Base-by-base conservation (phyloP, 768 basidiomycete species). In the Leccinum disarticulatum region DNA sequence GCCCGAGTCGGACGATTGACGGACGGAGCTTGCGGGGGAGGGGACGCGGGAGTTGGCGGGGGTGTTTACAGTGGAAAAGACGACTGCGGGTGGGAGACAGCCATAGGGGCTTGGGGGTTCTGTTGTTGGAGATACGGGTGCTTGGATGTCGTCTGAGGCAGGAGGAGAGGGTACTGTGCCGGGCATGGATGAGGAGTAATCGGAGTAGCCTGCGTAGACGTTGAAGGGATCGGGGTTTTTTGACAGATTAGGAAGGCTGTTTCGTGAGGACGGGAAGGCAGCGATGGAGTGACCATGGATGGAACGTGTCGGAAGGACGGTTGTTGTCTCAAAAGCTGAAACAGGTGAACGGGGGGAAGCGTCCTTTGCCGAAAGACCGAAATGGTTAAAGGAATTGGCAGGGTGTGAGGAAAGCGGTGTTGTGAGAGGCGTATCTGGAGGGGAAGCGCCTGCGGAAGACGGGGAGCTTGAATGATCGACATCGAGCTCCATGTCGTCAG, bases 401-500 rank as follows among this genome's bases (percentile, higher is more conserved):
- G 73, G 63, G 57, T 73, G 73, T 11, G 77, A 69, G 1, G 77
- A 71, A 17, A 77, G 70, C 17, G 80, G 80, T 1, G 78, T 77
- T 27, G 78, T 72, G 28, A 80, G 70, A 28, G 79, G 79, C 0
- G 80, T 80, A 54, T 80, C 79, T 30, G 77, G 79, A 11, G 78
- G 79, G 4, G 79, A 47, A 13, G 72, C 65, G 1, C 52, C 70
- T 3, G 61, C 60, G 0, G 83, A 81, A 0, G 82, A 81, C n/a
- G 81, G 77, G 6, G 83, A 79, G 1, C 83, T 83, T 55, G 81
- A 76, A 4, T 85, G 77, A 64, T 90, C 89, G 27, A 78, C 70
- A 54, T 90, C 89, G 22, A 91, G 80, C 64, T 91, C 90, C 89
- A 92, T 91, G 65, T 92, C 90, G 70, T 90, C 89, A 0, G 87